Percentiles rank a stretch among this genome's conserved stretches.
These are phyloP conservation scores for Uronychia setigera DNA, from an alignment of 73 alveolate species.

Conservation along the genomic window DNA sequence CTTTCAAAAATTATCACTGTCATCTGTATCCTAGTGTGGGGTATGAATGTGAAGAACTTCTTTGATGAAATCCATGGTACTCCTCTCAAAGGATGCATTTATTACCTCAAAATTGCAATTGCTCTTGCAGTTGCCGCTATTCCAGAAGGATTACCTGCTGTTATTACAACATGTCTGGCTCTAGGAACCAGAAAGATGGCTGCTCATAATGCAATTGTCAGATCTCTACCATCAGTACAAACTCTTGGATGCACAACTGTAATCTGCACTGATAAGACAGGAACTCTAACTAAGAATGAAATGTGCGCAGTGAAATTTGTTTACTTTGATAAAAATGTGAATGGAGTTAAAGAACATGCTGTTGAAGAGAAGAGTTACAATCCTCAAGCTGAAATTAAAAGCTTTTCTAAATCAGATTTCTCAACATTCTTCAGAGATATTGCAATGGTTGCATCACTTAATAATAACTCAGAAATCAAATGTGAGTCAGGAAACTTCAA, in stretches of 20 bases:
- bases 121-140: constrained; percentile 99
- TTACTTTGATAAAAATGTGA: constrained; percentile 34
- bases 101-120: constrained; percentile 97
- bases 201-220: constrained; percentile 84
- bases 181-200: constrained; percentile 92
- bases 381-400: constrained; percentile 76
- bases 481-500: constrained; percentile 41
- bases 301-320: constrained; percentile 81
- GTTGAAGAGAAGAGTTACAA: constrained; percentile 79
- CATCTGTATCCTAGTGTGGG: constrained; percentile 86
- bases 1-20: constrained; percentile 86
- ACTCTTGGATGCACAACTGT: constrained; percentile 98
- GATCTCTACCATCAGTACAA: constrained; percentile 88
- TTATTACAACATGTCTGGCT: constrained; percentile 97
- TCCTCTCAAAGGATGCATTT: constrained; percentile 89
- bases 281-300: constrained; percentile 95
- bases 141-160: constrained; percentile 99
- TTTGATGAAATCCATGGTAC: constrained; percentile 88
- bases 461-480: constrained; percentile 62
- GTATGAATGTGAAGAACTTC: constrained; percentile 84
- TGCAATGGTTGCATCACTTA: constrained; percentile 56
- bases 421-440: constrained; percentile 42
- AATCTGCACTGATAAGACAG: constrained; percentile 98
- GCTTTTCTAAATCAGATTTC: constrained; percentile 13
- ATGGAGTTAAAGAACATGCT: constrained; percentile 37